Evolutionary conservation across 345 rosid genomes (phyloP), one percentile per base, ranked within the genome.

Genomic region (Salix udensis): DNA sequence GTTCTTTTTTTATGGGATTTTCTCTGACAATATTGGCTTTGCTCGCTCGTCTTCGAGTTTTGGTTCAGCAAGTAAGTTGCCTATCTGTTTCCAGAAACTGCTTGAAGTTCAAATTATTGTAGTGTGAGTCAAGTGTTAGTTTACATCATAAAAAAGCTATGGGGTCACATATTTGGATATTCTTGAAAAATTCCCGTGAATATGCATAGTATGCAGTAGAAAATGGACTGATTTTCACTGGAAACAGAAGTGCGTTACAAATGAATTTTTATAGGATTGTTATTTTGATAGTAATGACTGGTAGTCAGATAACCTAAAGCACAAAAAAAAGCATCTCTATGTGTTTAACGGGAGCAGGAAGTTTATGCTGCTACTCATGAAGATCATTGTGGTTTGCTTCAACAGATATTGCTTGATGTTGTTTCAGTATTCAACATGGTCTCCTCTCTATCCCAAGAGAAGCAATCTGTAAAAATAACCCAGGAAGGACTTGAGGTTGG

Each of bases 41-140:
- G 85, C 97, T 96, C 72, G 95, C 92, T 11, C 98, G 98, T 73
- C 89, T 96, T 30, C 85, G 97, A 81, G 94, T 91, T 68, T 85
- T 96, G 77, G 82, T 89, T 84, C 98, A 93, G 86, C 99, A 96
- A 85, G 99, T 93, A 86, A 80, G 94, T 82, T 64, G 31, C 71
- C 15, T 30, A 64, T n/a, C 1, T 62, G 30, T 72, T 60, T 39
- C 62, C 19, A 3, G 7, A 8, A 44, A 75, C 26, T 70, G 12
- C 40, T 31, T 21, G 6, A 39, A 19, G 3, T 1, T 31, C 19
- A 31, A 26, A 53, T 52, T 52, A 28, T 72, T 65, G 4, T 37
- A 21, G 34, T 18, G 42, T 3, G 55, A 71, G 9, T 37, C 14
- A 30, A 28, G 69, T 42, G 24, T 37, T 26, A n/a, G 44, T 1